Evolutionary conservation across 1,139 yeast species (phyloP), one percentile per base, ranked within the genome.

Genomic region (Yamadazyma jaroonii): DNA sequence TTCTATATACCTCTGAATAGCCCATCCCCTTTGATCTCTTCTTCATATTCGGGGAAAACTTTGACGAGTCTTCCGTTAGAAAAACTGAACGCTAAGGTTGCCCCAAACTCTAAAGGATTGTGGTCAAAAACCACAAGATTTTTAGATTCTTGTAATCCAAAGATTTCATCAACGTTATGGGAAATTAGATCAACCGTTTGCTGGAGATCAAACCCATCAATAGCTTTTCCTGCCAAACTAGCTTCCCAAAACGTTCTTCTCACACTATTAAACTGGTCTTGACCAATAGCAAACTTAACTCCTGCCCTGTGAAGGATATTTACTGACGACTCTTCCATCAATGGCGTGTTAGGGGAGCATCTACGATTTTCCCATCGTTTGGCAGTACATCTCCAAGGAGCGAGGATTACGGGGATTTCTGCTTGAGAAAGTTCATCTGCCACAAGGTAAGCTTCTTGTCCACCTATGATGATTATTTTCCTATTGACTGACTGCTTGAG

Each of bases 401-500:
- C 7, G 11, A 37, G 30, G 3, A 37, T 26, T 10, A 44, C 43
- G 2, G 47, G 42, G 14, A 44, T 32, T 10, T 39, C 37, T n/a
- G 21, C 29, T 11, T 25, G 25, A 12, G 46, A 41, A 8, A 44
- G 25, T n/a, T 35, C 32, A 7, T 33, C 30, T 1, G 43, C 47
- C 22, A 44, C 23, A 4, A 36, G 27, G 25, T 43, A 38, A 9
- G 46, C 40, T 15, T 43, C 42, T 24, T 31, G 38, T 3, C 42
- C 47, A 11, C 47, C 47, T 12, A 43, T 12, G 7, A 44, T 33
- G 6, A 44, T 26, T n/a, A 43, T 12, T 4, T 32, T 29, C n/a
- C 35, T 15, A 9, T 35, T 30, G 5, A 13, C 11, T 14, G 25
- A n/a, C 11, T 38, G 30, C 15, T 38, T 33, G 6, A 43, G 27